Conservation (phyloP, 345 rosid species). For the Eucalyptus pauciflora region DNA sequence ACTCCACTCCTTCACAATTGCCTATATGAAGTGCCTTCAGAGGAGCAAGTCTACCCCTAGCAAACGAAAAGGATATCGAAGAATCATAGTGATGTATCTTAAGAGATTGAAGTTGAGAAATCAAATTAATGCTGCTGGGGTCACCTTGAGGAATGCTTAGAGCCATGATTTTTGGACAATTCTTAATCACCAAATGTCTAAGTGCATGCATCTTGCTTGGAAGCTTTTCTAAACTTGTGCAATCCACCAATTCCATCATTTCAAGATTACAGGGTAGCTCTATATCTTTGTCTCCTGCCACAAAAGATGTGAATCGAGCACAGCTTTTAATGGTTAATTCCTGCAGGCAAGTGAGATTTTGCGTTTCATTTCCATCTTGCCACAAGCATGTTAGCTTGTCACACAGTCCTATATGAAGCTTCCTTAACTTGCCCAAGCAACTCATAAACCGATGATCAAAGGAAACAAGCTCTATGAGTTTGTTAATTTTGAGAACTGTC, state of each 20-base stretch:
- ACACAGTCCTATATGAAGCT: fast-evolving
- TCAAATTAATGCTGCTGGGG: fast-evolving
- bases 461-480: neutral
- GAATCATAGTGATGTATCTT: fast-evolving
- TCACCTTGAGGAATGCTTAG: fast-evolving
- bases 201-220: neutral
- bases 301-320: neutral
- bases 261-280: neutral
- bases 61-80: neutral
- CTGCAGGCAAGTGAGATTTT: too few species aligned
- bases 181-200: fast-evolving
- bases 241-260: neutral
- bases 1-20: neutral
- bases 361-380: too few species aligned
- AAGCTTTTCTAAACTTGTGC: neutral
- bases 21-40: fast-evolving
- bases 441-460: neutral
- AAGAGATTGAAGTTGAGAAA: neutral
- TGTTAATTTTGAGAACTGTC: fast-evolving
- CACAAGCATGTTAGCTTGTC: neutral
- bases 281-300: neutral
- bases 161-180: neutral
- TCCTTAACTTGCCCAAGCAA: neutral
- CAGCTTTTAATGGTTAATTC: too few species aligned
- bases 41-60: neutral